These are phyloP conservation scores for Prunus armeniaca DNA, from an alignment of 306 rosid genomes.

Conservation along the genomic window DNA sequence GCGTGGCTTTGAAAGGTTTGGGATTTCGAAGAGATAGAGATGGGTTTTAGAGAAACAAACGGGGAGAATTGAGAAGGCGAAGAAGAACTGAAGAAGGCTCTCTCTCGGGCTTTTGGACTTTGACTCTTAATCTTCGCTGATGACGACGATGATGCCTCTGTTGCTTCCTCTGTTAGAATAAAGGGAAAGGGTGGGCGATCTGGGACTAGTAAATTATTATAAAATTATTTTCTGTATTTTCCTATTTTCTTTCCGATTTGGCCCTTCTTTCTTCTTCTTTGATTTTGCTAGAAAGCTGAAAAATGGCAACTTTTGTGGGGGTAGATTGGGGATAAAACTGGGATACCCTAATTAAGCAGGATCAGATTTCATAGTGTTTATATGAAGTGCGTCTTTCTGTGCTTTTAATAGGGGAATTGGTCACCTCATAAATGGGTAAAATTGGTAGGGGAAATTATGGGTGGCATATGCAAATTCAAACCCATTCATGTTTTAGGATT, in stretches of 20 bases:
- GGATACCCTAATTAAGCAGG: background rate
- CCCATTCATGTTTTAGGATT: background rate
- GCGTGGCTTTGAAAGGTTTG: background rate
- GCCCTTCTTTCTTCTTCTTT: background rate
- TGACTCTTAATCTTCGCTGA: constrained; percentile 55
- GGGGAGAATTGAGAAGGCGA: background rate
- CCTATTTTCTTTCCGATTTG: background rate
- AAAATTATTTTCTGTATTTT: background rate
- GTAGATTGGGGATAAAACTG: background rate
- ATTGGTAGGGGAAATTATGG: background rate
- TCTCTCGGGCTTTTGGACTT: constrained; percentile 42
- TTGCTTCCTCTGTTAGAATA: constrained; percentile 35
- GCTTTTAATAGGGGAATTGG: background rate
- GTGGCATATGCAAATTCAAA: background rate
- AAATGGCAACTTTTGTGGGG: background rate
- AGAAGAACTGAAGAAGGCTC: constrained; percentile 33
- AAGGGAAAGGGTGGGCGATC: constrained; percentile 45
- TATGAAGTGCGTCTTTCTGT: background rate
- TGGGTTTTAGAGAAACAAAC: constrained; percentile 11
- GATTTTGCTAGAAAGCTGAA: background rate
- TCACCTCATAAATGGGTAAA: background rate
- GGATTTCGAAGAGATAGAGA: constrained; percentile 25
- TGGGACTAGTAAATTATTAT: background rate
- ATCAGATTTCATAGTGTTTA: background rate
- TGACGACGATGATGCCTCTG: constrained; percentile 55